These are phyloP conservation scores for Botryococcus braunii DNA, from an alignment of 163 green algal genomes.

Conservation along the genomic window DNA sequence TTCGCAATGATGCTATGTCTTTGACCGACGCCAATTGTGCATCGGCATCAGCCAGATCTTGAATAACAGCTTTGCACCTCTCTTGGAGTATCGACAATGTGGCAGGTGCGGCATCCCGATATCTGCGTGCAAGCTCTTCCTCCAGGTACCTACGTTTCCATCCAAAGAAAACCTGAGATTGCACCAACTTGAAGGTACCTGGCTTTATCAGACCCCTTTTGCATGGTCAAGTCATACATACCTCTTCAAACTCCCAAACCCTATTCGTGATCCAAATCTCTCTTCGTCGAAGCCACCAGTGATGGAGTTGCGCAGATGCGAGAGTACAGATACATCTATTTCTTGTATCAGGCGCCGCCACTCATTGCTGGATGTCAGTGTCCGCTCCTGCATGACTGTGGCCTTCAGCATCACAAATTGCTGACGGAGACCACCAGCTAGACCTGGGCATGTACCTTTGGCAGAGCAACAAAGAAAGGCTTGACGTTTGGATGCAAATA, in stretches of 20 bases:
- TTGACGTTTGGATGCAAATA: slow-evolving; percentile 75
- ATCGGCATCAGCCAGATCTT: slow-evolving; percentile 61
- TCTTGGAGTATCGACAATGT: slow-evolving; percentile 69
- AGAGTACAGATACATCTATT: slow-evolving; percentile 57
- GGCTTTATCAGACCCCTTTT: no score
- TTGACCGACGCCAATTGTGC: slow-evolving; percentile 37
- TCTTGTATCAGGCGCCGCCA: slow-evolving; percentile 69
- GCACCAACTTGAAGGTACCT: background rate
- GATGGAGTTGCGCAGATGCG: slow-evolving; percentile 60
- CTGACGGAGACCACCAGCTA: background rate
- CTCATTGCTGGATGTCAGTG: slow-evolving; percentile 41
- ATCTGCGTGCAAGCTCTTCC: slow-evolving; percentile 69
- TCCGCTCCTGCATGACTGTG: slow-evolving; percentile 50
- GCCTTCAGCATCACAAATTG: background rate
- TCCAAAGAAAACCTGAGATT: background rate
- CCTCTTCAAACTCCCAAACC: slow-evolving; percentile 80
- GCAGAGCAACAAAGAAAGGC: slow-evolving; percentile 91
- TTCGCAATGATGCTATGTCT: slow-evolving; percentile 66
- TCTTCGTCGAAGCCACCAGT: slow-evolving; percentile 88
- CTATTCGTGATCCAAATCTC: slow-evolving; percentile 66
- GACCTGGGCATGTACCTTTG: no score
- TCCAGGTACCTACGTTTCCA: slow-evolving; percentile 61
- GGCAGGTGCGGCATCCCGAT: slow-evolving; percentile 72
- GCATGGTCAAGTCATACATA: no score
- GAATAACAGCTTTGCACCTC: slow-evolving; percentile 45